A percentile compares a stretch with the other conserved stretches of the same genome.
Conservation (phyloP, 2,329 filamentous ascomycete species). For the Epichloe elymi region DNA sequence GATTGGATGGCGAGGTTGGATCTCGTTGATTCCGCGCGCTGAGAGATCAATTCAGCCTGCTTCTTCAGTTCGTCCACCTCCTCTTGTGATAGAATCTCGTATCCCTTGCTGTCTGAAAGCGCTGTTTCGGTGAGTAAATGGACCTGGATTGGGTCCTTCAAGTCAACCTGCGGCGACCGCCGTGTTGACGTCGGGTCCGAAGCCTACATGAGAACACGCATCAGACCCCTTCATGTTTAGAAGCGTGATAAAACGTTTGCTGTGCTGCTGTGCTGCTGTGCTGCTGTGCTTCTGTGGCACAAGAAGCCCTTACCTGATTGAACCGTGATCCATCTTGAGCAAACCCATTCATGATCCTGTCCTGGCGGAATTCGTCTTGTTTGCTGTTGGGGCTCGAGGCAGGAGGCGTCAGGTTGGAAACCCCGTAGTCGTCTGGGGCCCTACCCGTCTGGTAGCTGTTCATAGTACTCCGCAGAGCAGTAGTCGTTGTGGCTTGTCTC, state of each 20-base stretch:
- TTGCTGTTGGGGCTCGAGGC: conserved; percentile 30
- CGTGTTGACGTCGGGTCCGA: conserved; percentile 1
- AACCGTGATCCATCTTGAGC: conserved; percentile 33
- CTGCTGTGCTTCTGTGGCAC: background rate
- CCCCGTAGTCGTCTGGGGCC: conserved; percentile 23
- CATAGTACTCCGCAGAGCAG: conserved; percentile 16
- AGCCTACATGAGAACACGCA: background rate
- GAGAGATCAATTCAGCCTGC: conserved; percentile 57
- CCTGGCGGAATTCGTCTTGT: conserved; percentile 46
- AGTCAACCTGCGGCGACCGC: conserved; percentile 40
- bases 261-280: background rate
- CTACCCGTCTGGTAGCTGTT: conserved; percentile 25
- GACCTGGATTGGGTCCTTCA: conserved; percentile 65
- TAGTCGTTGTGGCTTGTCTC: background rate
- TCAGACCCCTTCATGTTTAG: background rate
- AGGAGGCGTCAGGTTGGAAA: conserved; percentile 18
- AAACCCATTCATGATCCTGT: conserved; percentile 19
- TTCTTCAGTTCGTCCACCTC: conserved; percentile 89
- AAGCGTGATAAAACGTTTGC: background rate
- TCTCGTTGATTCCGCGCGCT: conserved; percentile 69
- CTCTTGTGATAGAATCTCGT: conserved; percentile 76
- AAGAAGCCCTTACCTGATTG: conserved; percentile 39
- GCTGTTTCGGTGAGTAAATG: conserved; percentile 91
- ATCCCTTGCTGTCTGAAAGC: conserved; percentile 74
- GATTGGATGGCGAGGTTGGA: conserved; percentile 79